Percentiles rank a stretch among this genome's conserved stretches.
Conservation (phyloP, 2,329 filamentous ascomycete species). For the Fusarium sp. region DNA sequence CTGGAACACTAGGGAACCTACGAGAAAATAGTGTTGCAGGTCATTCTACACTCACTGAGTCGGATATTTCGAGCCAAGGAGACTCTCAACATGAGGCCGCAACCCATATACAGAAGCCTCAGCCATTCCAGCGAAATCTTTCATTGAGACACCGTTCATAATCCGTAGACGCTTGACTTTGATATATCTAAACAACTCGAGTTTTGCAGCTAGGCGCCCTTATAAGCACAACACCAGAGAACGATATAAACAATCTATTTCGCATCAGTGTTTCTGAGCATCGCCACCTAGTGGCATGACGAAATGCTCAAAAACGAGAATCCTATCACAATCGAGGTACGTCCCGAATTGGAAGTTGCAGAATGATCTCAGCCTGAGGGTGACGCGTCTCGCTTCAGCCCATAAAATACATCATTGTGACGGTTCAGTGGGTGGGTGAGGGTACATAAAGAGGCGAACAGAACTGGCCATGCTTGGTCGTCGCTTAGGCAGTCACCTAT, state of each 20-base stretch:
- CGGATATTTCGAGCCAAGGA: neutral
- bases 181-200: no score
- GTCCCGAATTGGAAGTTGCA: no score
- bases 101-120: neutral
- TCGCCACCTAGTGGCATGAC: neutral
- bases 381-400: neutral
- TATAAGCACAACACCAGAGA: neutral
- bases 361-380: neutral
- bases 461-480: neutral
- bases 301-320: neutral
- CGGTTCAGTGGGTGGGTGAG: neutral
- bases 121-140: no score
- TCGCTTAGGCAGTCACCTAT: neutral
- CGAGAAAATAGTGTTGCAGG: neutral
- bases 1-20: fast-evolving
- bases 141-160: no score
- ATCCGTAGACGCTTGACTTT: no score
- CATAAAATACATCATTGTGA: neutral
- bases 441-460: neutral
- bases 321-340: neutral
- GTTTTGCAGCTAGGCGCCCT: no score
- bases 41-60: neutral
- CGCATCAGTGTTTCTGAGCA: neutral
- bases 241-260: fast-evolving
- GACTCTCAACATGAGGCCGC: neutral